These are phyloP conservation scores for Wickerhamiella spandovensis DNA, from an alignment of 805 yeast genomes.

Conservation along the genomic window DNA sequence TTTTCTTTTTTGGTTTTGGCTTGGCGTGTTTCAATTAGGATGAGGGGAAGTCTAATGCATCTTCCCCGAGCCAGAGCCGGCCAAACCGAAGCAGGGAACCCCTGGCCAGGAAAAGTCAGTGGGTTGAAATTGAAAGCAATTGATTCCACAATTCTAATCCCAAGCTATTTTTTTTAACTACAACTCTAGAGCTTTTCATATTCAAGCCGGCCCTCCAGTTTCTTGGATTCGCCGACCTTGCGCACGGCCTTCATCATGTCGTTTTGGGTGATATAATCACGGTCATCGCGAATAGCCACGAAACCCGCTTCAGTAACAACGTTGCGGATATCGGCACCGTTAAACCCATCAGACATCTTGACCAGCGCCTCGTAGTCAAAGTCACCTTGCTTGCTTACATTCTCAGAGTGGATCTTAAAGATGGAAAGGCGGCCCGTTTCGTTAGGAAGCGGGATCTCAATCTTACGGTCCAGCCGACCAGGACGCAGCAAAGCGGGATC, in stretches of 20 bases:
- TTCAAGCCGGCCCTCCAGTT: slow-evolving; percentile 89
- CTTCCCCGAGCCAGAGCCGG: too few relatives aligned
- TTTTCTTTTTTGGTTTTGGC: too few relatives aligned
- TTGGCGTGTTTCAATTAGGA: too few relatives aligned
- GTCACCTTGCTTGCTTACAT: slow-evolving; percentile 83
- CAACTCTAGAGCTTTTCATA: slow-evolving; percentile 70
- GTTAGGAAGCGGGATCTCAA: slow-evolving; percentile 89
- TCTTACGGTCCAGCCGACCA: slow-evolving; percentile 92
- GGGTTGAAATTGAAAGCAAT: neutral
- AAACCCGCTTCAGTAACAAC: slow-evolving; percentile 98
- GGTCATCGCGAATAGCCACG: slow-evolving; percentile 93
- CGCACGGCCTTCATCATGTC: slow-evolving; percentile 97
- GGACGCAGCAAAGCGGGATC: slow-evolving; percentile 97
- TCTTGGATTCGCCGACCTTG: slow-evolving; percentile 93
- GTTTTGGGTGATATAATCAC: slow-evolving; percentile 84
- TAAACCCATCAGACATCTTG: slow-evolving; percentile 97
- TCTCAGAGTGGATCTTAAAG: slow-evolving; percentile 81
- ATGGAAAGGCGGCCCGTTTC: slow-evolving; percentile 91
- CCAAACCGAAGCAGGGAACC: too few relatives aligned
- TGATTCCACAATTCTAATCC: neutral
- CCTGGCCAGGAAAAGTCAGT: too few relatives aligned
- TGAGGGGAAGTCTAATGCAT: too few relatives aligned
- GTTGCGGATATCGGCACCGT: slow-evolving; percentile 96
- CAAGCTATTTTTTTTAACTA: neutral
- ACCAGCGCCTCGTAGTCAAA: slow-evolving; percentile 95